A percentile compares a stretch with the other conserved stretches of the same genome.
phyloP scores from a whole-genome alignment of 2,329 filamentous ascomycete species.

The Trichoderma guizhouense region DNA sequence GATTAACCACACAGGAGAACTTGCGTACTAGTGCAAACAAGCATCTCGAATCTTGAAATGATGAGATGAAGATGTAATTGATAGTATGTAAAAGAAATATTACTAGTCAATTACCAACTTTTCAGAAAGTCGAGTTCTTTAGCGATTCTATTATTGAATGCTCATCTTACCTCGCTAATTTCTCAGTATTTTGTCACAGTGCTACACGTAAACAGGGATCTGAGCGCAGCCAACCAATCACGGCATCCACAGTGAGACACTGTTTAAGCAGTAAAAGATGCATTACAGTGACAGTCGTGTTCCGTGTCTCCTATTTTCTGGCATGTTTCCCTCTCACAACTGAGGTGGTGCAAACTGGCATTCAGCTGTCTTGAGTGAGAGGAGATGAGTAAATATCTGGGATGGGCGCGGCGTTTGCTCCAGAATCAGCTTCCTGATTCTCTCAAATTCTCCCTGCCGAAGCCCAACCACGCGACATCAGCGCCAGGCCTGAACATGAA shows the following conservation, averaged over 20 bases:
- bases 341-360: not conserved
- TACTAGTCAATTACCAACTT: not conserved
- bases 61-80: not conserved
- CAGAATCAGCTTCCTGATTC: not conserved
- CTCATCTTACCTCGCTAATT: not conserved
- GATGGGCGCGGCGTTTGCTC: slow-evolving; percentile 1
- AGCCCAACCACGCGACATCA: not conserved
- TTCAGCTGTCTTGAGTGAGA: not conserved
- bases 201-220: not conserved
- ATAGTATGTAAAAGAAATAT: not conserved
- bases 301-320: not conserved
- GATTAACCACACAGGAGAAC: not conserved
- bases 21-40: not conserved
- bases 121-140: not conserved
- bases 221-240: not conserved
- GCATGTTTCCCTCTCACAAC: not conserved
- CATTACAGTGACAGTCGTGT: not conserved
- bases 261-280: not conserved
- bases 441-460: not conserved
- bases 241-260: not conserved
- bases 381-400: not conserved
- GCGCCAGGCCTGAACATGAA: slow-evolving; percentile 24
- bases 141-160: not conserved
- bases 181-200: not conserved
- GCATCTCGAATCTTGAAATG: not conserved